phyloP scores from a whole-genome alignment of 1,284 basidiomycete genomes.

The Sporisorium reilianum region DNA sequence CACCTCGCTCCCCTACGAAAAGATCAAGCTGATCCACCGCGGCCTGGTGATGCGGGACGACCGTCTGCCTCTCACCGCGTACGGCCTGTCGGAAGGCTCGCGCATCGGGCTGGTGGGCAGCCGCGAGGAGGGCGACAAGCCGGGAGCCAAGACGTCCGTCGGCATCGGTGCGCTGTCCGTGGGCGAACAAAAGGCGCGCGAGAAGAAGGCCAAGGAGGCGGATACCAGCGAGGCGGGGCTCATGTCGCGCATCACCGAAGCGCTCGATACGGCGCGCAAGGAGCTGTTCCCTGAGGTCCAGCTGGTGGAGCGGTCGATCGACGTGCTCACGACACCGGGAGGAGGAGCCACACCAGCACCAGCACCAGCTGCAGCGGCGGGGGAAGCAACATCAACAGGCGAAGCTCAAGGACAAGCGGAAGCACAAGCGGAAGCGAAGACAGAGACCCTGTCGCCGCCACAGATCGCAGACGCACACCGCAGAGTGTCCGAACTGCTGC shows the following conservation, averaged over 20 bases:
- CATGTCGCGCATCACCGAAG: conserved; percentile 54
- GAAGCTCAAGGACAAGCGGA: neutral
- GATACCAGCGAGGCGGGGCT: conserved; percentile 53
- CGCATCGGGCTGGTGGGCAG: conserved; percentile 59
- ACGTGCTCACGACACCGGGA: too few relatives aligned
- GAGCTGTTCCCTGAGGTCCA: conserved; percentile 60
- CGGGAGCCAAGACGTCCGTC: conserved; percentile 34
- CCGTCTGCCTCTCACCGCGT: conserved; percentile 52
- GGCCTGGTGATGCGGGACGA: conserved; percentile 65
- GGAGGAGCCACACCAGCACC: neutral
- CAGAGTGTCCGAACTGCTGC: conserved; percentile 59
- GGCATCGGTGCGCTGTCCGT: conserved; percentile 25
- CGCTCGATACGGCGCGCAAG: conserved; percentile 32
- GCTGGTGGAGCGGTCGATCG: conserved; percentile 50
- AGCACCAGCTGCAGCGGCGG: neutral
- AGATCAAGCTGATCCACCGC: conserved; percentile 58
- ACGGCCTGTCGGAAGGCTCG: conserved; percentile 58
- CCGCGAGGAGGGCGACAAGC: conserved; percentile 45
- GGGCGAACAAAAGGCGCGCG: conserved; percentile 50
- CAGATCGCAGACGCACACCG: conserved; percentile 54
- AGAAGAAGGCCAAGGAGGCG: conserved; percentile 36
- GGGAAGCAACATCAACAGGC: neutral
- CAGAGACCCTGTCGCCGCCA: neutral
- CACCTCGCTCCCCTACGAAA: conserved; percentile 57
- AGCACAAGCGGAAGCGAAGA: neutral